These are phyloP conservation scores for Fraxinus latifolia DNA, from an alignment of 305 asterid species.

Conservation along the genomic window DNA sequence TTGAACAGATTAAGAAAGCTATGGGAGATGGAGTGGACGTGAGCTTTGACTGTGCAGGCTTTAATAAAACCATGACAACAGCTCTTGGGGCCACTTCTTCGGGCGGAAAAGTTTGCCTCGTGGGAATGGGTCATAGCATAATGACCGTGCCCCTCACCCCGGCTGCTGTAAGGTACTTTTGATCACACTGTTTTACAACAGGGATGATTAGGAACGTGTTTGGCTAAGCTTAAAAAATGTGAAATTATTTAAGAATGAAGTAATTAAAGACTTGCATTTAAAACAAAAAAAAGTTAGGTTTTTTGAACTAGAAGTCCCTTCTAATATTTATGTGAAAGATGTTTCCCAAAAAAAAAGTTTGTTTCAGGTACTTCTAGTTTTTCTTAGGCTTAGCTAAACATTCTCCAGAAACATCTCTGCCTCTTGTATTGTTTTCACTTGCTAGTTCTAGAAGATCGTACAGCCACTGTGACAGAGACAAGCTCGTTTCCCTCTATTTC, in stretches of 20 bases:
- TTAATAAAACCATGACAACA: conserved; percentile 74
- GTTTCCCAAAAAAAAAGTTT: neutral
- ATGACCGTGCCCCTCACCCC: conserved; percentile 81
- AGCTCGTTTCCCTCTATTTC: neutral
- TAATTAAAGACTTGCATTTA: neutral
- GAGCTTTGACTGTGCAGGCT: conserved; percentile 79
- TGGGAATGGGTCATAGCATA: conserved; percentile 79
- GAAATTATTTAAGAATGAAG: neutral
- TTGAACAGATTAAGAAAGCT: conserved; percentile 55
- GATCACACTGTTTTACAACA: neutral
- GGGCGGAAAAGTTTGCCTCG: conserved; percentile 86
- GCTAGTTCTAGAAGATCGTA: neutral
- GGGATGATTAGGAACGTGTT: neutral
- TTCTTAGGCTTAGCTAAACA: neutral
- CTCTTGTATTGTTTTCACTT: neutral
- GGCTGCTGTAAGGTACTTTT: conserved; percentile 69
- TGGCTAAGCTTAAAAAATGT: neutral
- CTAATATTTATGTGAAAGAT: neutral
- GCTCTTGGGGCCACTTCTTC: conserved; percentile 69
- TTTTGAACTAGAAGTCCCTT: neutral
- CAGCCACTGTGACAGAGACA: neutral
- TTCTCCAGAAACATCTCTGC: neutral
- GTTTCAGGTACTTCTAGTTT: no score
- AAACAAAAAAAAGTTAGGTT: no score
- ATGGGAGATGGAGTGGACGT: conserved; percentile 59